These are phyloP conservation scores for Kwoniella mangroviensis DNA, from an alignment of 768 basidiomycete genomes.

Conservation along the genomic window DNA sequence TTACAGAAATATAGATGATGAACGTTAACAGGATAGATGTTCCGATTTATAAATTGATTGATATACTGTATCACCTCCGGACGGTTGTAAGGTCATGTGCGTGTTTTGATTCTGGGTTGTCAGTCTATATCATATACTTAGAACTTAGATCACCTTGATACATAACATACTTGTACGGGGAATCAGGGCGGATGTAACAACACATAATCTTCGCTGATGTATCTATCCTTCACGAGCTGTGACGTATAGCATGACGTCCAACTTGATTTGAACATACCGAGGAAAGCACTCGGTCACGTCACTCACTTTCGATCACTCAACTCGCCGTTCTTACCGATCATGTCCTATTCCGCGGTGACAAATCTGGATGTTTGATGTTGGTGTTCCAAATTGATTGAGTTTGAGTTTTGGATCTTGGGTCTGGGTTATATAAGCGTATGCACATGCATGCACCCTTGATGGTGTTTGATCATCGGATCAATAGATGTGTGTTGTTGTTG, in stretches of 20 bases:
- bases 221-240: too few species aligned
- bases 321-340: background rate
- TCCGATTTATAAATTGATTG: too few species aligned
- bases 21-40: too few species aligned
- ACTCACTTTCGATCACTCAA: background rate
- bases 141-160: too few species aligned
- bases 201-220: too few species aligned
- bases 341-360: background rate
- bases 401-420: background rate
- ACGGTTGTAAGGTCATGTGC: too few species aligned
- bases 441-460: background rate
- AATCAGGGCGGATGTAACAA: too few species aligned
- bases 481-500: background rate
- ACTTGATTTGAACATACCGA: background rate
- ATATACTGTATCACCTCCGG: too few species aligned
- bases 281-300: background rate
- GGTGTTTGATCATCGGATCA: slow-evolving; percentile 2
- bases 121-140: too few species aligned
- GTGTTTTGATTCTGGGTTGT: too few species aligned
- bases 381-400: background rate
- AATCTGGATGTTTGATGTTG: background rate
- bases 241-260: background rate
- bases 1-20: slow-evolving; percentile 12
- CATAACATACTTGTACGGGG: too few species aligned
- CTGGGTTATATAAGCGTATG: background rate